phyloP scores from a whole-genome alignment of 495 filamentous ascomycete species.

The Endocarpon pusillum region DNA sequence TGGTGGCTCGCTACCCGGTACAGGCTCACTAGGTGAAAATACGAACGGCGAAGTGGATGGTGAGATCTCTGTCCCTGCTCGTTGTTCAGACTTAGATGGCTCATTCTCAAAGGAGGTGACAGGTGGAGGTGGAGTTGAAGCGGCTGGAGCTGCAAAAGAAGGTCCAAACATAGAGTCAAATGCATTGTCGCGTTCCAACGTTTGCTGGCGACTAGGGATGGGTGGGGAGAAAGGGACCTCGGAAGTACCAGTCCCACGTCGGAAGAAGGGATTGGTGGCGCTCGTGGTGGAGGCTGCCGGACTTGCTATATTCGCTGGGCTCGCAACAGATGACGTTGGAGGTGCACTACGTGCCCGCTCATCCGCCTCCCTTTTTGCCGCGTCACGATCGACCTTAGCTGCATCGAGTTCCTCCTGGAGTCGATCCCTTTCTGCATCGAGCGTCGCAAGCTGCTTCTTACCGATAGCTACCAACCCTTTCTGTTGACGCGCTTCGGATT shows the following conservation, averaged over 20 bases:
- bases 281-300: constrained; percentile 59
- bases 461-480: constrained; percentile 93
- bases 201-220: constrained; percentile 30
- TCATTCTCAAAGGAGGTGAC: not conserved
- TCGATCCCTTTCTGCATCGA: constrained; percentile 74
- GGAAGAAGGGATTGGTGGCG: constrained; percentile 81
- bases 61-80: too few relatives aligned
- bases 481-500: constrained; percentile 78
- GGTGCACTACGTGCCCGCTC: constrained; percentile 22
- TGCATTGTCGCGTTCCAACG: constrained; percentile 22
- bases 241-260: constrained; percentile 45
- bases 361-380: constrained; percentile 18
- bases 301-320: constrained; percentile 36
- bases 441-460: constrained; percentile 87
- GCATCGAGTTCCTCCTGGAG: constrained; percentile 60
- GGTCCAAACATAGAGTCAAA: constrained; percentile 89
- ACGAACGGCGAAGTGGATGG: constrained; percentile 33
- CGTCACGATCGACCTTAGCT: constrained; percentile 38
- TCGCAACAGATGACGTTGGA: constrained; percentile 22
- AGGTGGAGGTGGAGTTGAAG: constrained; percentile 11
- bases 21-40: constrained; percentile 50
- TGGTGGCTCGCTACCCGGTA: constrained; percentile 36
- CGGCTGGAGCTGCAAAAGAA: constrained; percentile 33
- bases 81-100: too few relatives aligned
- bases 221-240: constrained; percentile 39